Evolutionary conservation across 345 rosid species (phyloP), one percentile per base, ranked within the genome.

Genomic region (Gossypium sturtianum): DNA sequence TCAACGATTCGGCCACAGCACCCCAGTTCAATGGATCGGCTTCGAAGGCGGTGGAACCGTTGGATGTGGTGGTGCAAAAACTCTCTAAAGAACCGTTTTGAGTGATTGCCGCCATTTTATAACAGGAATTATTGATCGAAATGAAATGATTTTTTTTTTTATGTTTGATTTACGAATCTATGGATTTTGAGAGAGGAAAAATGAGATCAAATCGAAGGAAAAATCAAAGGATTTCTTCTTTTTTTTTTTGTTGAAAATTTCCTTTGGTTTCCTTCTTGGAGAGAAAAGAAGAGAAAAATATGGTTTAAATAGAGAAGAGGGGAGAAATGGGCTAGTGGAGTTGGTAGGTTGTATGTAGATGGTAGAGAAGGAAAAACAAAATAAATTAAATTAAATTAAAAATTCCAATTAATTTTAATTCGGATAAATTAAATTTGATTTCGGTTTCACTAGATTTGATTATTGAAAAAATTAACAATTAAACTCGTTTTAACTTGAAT

Each of bases 11-110:
- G 0, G 98, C 93, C 45, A 87, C 87, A 19, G 29, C 68, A 2
- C 86, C 93, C 98, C 97, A 94, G 83, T 85, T 89, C 83, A 92
- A 72, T 1, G 94, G 97, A 79, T 92, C 93, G 6, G 13, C 11
- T 43, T 11, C 62, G 19, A 9, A 12, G 43, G 60, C 23, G 53
- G 13, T 49, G 1, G 53, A 11, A 13, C 7, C 17, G 53, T 4
- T 13, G 53, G 53, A n/a, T 2, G 47, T 13, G 53, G 53, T 16
- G n/a, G 47, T 71, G 78, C 86, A 85, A 22, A 81, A 65, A 3
- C 69, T 72, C 23, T 63, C 65, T 27, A 45, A 56, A 2, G 38
- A 20, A 8, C 75, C 74, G 41, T 67, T 61, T 16, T 56, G 76
- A 45, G 71, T 16, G 49, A 13, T 27, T 63, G 25, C 17, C 48